Base-by-base conservation (phyloP, 164 flowering plant genomes). In the Macadamia integrifolia region DNA sequence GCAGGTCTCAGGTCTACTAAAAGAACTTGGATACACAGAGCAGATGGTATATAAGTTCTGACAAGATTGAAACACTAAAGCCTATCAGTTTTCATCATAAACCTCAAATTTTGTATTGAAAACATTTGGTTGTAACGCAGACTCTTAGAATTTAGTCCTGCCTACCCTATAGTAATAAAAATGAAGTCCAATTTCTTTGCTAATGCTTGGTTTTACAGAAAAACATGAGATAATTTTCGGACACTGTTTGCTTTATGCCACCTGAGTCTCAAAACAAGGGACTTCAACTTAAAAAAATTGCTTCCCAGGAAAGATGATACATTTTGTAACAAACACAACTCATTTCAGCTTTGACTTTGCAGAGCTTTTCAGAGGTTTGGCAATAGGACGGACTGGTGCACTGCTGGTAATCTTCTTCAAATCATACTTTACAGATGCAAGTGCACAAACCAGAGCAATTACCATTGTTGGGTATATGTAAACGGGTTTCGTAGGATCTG, bases 41-140 rank as follows among this genome's bases (percentile, higher is more conserved):
- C 81, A 85, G 43, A 93, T 91, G 98, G 98, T 91, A 43, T 93
- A 88, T 82, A 93, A 93, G 75, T 93, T 93, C 75, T 93, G 80
- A 89, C 12, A 14, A 31, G n/a, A 32, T 7, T 35, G 61, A 48
- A 30, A 55, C 5, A 12, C 40, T 5, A 35, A 57, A 44, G 46
- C 64, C 46, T 29, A 9, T 14, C 17, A 46, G 13, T 11, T 64
- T 48, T 56, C 53, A 28, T 10, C 1, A 1, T 1, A 4, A 4
- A 4, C 44, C 31, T 18, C 9, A 35, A 60, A 59, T 69, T 60
- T 64, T 73, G 71, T 64, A 65, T 69, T 69, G 57, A 62, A 61
- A 49, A 52, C 15, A 43, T 15, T 62, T 58, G 44, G 12, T 29
- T 6, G 42, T 55, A 29, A 28, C 7, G n/a, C 17, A 28, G 58